Conservation (phyloP, 176 grass and related monocot genomes). For the Oryza officinalis region DNA sequence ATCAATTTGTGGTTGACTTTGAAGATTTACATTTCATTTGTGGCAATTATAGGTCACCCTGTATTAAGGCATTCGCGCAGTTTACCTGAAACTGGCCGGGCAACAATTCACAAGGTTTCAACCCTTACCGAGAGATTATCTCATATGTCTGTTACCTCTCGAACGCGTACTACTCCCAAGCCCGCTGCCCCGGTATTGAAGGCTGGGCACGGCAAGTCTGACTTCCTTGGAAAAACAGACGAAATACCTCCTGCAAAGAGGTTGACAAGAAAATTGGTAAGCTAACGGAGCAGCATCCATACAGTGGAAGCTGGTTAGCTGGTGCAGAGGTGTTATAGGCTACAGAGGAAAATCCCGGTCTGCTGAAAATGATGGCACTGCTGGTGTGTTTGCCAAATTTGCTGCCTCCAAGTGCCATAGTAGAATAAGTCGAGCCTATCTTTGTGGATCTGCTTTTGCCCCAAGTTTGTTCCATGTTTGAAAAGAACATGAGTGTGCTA, state of each 20-base stretch:
- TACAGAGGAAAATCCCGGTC: constrained; percentile 33
- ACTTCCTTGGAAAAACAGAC: constrained; percentile 57
- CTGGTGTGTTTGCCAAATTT: not conserved
- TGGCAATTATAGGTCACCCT: constrained; percentile 47
- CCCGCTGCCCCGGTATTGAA: constrained; percentile 64
- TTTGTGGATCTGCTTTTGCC: constrained; percentile 20
- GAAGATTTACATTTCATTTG: constrained; percentile 2
- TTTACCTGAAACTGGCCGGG: constrained; percentile 45
- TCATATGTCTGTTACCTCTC: constrained; percentile 58
- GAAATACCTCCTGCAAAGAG: constrained; percentile 71
- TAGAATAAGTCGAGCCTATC: constrained; percentile 29
- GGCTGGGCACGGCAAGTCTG: constrained; percentile 64
- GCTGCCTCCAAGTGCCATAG: constrained; percentile 20
- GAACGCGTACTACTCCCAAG: constrained; percentile 41
- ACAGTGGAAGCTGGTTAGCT: not conserved
- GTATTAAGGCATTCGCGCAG: constrained; percentile 55
- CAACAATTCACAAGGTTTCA: constrained; percentile 55
- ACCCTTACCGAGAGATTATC: constrained; percentile 65
- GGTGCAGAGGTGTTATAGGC: not conserved
- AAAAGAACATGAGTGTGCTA: constrained; percentile 45
- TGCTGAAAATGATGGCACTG: constrained; percentile 10
- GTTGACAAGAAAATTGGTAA: constrained; percentile 66
- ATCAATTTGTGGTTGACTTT: not conserved
- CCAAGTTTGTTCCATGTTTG: constrained; percentile 29
- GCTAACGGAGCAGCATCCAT: constrained; percentile 36